These are phyloP conservation scores for Nothomitra cinnamomea DNA, from an alignment of 2,329 filamentous ascomycete genomes.

Conservation along the genomic window DNA sequence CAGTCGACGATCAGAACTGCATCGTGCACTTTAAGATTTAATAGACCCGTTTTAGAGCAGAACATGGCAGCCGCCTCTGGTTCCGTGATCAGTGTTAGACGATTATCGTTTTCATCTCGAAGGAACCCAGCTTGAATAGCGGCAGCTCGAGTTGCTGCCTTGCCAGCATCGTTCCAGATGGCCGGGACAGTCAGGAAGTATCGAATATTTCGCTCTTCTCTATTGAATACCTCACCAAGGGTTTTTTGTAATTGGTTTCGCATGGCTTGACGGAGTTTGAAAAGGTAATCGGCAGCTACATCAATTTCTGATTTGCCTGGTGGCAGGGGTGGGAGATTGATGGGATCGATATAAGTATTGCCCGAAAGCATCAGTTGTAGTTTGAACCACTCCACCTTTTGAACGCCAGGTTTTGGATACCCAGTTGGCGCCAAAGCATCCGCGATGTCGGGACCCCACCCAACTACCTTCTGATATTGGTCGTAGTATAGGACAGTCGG, in stretches of 20 bases:
- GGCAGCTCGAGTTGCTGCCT: conserved; percentile 86
- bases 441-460: conserved; percentile 96
- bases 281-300: conserved; percentile 96
- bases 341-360: conserved; percentile 97
- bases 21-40: conserved; percentile 96
- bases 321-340: conserved; percentile 92
- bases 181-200: conserved; percentile 98
- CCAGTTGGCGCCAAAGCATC: conserved; percentile 92
- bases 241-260: conserved; percentile 90
- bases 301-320: conserved; percentile 98
- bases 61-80: conserved; percentile 95
- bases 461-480: conserved; percentile 98
- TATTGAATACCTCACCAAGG: conserved; percentile 89
- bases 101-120: conserved; percentile 93
- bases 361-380: conserved; percentile 96
- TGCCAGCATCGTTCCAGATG: conserved; percentile 98
- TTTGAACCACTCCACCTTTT: conserved; percentile 99
- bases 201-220: conserved; percentile 93
- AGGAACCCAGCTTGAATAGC: conserved; percentile 95
- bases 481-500: conserved; percentile 99
- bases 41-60: conserved; percentile 87
- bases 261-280: conserved; percentile 96
- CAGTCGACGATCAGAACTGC: conserved; percentile 98
- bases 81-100: conserved; percentile 85
- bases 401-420: conserved; percentile 92